A percentile compares a stretch with the other conserved stretches of the same genome.
phyloP scores from a whole-genome alignment of 768 basidiomycete species.

The Panaeolus cyanescens region DNA sequence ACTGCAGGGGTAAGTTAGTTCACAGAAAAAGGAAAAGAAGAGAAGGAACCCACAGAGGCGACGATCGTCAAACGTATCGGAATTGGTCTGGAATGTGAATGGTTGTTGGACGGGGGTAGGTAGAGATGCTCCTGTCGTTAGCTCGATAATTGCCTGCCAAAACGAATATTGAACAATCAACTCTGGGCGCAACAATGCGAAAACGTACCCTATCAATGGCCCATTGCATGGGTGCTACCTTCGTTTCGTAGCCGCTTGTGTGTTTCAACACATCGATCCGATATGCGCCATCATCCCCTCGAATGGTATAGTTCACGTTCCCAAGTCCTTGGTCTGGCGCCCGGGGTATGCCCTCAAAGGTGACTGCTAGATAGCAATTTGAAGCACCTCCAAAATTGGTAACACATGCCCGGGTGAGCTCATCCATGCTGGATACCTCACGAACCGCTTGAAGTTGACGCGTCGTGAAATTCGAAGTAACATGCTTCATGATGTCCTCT shows the following conservation, averaged over 20 bases:
- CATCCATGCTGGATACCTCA: slow-evolving; percentile 44
- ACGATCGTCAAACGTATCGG: slow-evolving; percentile 8
- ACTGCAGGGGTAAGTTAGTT: background rate
- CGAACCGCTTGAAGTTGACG: slow-evolving; percentile 52
- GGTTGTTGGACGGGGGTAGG: slow-evolving; percentile 59
- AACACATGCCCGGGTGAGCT: slow-evolving; percentile 61
- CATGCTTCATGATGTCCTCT: slow-evolving; percentile 56
- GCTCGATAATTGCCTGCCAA: slow-evolving; percentile 54
- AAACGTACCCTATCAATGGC: slow-evolving; percentile 65
- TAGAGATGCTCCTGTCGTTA: slow-evolving; percentile 45
- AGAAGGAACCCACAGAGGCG: slow-evolving; percentile 8
- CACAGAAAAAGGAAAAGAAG: background rate
- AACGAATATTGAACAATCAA: background rate
- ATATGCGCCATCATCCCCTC: slow-evolving; percentile 64
- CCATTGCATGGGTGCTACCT: slow-evolving; percentile 77
- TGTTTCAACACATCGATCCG: slow-evolving; percentile 69
- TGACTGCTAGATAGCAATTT: slow-evolving; percentile 67
- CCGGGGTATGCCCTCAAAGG: slow-evolving; percentile 59
- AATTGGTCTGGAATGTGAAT: slow-evolving; percentile 54
- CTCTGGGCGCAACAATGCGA: background rate
- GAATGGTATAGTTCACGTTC: slow-evolving; percentile 68
- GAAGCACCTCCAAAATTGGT: slow-evolving; percentile 75
- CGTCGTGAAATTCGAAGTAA: slow-evolving; percentile 53
- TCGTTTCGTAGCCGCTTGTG: slow-evolving; percentile 65
- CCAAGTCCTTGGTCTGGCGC: slow-evolving; percentile 25